These are phyloP conservation scores for Exserohilum rostratum DNA, from an alignment of 2,329 filamentous ascomycete species.

Conservation along the genomic window DNA sequence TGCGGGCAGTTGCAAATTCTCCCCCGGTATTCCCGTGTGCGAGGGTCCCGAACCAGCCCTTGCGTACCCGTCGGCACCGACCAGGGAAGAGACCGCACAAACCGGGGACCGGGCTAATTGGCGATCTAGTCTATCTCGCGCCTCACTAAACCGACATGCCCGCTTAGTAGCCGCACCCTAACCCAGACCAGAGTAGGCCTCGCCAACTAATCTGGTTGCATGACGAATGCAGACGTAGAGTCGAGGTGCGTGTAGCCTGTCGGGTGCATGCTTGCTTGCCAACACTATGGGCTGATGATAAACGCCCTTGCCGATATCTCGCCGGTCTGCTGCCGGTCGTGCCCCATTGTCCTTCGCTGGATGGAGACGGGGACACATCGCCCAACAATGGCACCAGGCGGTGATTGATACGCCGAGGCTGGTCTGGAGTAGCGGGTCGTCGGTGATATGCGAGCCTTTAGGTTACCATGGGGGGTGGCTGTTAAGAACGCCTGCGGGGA, in stretches of 20 bases:
- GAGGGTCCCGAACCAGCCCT: background rate
- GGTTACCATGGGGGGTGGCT: constrained; percentile 1
- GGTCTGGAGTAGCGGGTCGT: constrained; percentile 3
- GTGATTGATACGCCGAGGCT: constrained; percentile 29
- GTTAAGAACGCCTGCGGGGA: background rate
- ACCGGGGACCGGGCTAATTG: background rate
- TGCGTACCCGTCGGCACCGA: constrained; percentile 8
- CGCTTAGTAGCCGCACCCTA: constrained; percentile 3
- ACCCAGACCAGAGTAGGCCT: background rate
- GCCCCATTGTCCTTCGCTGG: constrained; percentile 2
- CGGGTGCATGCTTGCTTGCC: constrained; percentile 4
- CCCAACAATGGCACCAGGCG: constrained; percentile 17
- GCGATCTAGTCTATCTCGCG: constrained; percentile 7
- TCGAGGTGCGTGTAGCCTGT: constrained; percentile 1
- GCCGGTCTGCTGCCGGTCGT: constrained; percentile 6
- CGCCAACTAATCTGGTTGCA: background rate
- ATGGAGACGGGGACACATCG: constrained; percentile 6
- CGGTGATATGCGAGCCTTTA: constrained; percentile 1
- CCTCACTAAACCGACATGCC: constrained; percentile 4
- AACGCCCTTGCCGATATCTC: constrained; percentile 15
- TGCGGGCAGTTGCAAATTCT: background rate
- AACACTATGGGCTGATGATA: constrained; percentile 7
- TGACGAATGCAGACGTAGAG: constrained; percentile 7
- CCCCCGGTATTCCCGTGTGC: background rate
- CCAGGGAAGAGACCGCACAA: background rate